phyloP scores from a whole-genome alignment of 1,284 basidiomycete species.

The Erythrobasidium hasegawianum region DNA sequence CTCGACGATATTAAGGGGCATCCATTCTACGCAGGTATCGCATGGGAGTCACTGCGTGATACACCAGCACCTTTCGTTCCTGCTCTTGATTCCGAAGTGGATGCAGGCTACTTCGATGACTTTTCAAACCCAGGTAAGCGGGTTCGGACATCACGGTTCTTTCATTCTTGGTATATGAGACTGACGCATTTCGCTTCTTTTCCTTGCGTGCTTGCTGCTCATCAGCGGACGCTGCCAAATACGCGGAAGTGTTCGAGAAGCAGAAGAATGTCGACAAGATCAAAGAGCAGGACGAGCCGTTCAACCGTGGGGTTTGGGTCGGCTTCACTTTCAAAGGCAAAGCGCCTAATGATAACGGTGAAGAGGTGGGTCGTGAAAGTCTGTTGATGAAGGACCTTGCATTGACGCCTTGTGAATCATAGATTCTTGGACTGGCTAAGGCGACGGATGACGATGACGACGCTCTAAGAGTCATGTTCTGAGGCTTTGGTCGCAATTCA shows the following conservation, averaged over 20 bases:
- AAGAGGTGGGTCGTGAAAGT: not conserved
- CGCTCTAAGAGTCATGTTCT: constrained; percentile 32
- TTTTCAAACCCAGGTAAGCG: constrained; percentile 62
- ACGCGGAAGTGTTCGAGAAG: constrained; percentile 89
- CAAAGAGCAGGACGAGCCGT: constrained; percentile 71
- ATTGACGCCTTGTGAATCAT: not conserved
- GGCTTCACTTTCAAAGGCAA: constrained; percentile 77
- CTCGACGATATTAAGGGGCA: constrained; percentile 70
- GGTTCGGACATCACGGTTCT: no score
- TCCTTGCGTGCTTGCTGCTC: constrained; percentile 53
- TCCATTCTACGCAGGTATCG: constrained; percentile 74
- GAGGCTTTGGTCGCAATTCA: not conserved
- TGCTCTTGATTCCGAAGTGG: constrained; percentile 87
- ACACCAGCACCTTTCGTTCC: constrained; percentile 91
- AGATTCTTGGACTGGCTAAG: constrained; percentile 9
- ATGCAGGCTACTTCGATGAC: constrained; percentile 98
- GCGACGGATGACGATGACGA: constrained; percentile 20
- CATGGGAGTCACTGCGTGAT: constrained; percentile 74
- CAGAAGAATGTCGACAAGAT: constrained; percentile 90
- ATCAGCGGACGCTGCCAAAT: constrained; percentile 84
- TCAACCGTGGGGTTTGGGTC: constrained; percentile 80
- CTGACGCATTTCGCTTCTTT: not conserved
- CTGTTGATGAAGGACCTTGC: no score
- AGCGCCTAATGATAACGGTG: constrained; percentile 4
- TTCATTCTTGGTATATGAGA: no score